phyloP scores from a whole-genome alignment of 306 rosid genomes.

The Parietaria judaica region DNA sequence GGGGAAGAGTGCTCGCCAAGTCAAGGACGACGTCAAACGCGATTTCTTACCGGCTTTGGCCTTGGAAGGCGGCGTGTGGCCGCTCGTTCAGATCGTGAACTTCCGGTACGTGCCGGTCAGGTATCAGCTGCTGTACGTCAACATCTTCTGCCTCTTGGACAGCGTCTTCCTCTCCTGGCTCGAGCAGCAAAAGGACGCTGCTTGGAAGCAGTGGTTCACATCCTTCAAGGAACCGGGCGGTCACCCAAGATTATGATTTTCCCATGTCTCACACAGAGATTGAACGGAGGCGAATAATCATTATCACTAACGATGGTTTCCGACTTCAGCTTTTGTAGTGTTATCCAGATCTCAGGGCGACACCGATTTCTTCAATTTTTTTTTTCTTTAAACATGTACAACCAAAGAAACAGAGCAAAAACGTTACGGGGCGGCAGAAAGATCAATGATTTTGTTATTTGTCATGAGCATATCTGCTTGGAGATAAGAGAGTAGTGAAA shows the following conservation, averaged over 20 bases:
- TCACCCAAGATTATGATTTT: conserved; percentile 23
- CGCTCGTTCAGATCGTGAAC: conserved; percentile 69
- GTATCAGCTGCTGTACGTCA: conserved; percentile 87
- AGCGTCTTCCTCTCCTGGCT: conserved; percentile 92
- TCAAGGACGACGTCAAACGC: conserved; percentile 77
- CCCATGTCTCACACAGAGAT: not conserved
- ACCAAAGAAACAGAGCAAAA: conserved; percentile 4
- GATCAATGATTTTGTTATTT: not conserved
- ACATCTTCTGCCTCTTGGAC: conserved; percentile 80
- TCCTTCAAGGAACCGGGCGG: conserved; percentile 41
- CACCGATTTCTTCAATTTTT: not conserved
- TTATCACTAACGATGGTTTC: not conserved
- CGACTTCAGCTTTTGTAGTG: not conserved
- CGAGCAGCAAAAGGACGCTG: conserved; percentile 88
- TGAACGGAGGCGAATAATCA: not conserved
- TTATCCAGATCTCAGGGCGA: not conserved
- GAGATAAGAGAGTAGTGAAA: too few relatives aligned
- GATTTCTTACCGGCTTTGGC: conserved; percentile 73
- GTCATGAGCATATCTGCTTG: not conserved
- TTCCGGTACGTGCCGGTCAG: conserved; percentile 79
- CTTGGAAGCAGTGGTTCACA: conserved; percentile 84
- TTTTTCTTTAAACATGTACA: conserved; percentile 7
- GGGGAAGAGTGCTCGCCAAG: conserved; percentile 61
- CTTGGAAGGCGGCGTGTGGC: conserved; percentile 83
- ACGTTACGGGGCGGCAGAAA: not conserved